These are phyloP conservation scores for Wallacemonas sp. DNA, from an alignment of 208 protist genomes.

Conservation along the genomic window DNA sequence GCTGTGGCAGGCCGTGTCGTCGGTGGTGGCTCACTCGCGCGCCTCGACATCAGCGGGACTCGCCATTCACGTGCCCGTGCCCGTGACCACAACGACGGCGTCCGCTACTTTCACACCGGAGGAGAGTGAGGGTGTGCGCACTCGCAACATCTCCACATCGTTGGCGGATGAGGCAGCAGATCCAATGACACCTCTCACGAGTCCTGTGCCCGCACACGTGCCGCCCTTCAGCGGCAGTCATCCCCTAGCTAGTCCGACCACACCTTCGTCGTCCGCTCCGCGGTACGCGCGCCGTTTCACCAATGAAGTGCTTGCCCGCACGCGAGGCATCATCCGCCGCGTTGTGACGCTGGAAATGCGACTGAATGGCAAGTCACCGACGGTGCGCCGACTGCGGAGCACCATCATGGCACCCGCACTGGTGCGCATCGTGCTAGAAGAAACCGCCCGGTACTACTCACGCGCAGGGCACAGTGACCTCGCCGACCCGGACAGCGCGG, in stretches of 20 bases:
- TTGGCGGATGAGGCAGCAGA: neutral
- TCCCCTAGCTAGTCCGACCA: neutral
- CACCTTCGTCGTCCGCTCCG: neutral
- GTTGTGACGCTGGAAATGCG: slow-evolving; percentile 75
- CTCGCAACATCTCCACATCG: neutral
- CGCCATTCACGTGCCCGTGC: too few species aligned
- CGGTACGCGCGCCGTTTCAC: slow-evolving; percentile 26
- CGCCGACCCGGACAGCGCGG: slow-evolving; percentile 32
- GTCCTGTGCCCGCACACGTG: neutral
- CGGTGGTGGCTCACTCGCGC: slow-evolving; percentile 29
- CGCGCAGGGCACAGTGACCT: slow-evolving; percentile 37
- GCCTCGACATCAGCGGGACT: slow-evolving; percentile 5
- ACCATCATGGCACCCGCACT: slow-evolving; percentile 38
- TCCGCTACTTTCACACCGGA: neutral
- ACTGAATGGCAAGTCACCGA: slow-evolving; percentile 50
- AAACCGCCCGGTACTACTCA: slow-evolving; percentile 61
- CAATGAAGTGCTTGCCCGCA: slow-evolving; percentile 39
- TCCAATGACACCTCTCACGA: neutral
- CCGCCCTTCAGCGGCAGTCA: neutral
- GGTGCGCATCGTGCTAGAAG: slow-evolving; percentile 70
- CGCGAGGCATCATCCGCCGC: slow-evolving; percentile 61
- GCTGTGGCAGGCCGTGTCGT: slow-evolving; percentile 62
- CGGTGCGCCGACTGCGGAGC: slow-evolving; percentile 43
- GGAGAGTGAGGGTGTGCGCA: neutral
- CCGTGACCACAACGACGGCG: neutral